A percentile compares a stretch with the other conserved stretches of the same genome.
Evolutionary conservation across 2,329 filamentous ascomycete genomes (phyloP).

Genomic region (Rhynchosporium agropyri): DNA sequence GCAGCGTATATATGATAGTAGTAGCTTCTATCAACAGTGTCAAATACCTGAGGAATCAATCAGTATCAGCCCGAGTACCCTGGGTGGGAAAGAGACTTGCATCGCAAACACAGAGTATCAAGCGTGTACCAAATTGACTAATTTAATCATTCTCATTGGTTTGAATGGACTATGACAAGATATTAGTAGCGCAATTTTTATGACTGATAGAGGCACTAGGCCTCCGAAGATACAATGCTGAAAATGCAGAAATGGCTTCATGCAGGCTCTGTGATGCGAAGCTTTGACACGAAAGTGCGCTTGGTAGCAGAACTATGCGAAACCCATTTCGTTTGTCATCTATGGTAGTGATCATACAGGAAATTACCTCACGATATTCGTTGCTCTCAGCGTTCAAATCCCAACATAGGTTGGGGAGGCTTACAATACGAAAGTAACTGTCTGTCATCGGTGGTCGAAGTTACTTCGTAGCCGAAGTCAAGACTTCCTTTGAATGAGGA

Average conservation of each 20-base stretch:
- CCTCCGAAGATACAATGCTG: not conserved
- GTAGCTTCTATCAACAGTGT: slow-evolving; percentile 3
- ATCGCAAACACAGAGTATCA: not conserved
- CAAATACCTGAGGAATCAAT: not conserved
- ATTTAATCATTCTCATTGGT: not conserved
- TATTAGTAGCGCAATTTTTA: not conserved
- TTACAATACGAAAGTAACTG: not conserved
- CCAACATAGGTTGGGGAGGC: not conserved
- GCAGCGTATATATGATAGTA: not conserved
- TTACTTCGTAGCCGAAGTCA: not conserved
- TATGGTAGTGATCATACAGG: not conserved
- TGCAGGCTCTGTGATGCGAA: not conserved
- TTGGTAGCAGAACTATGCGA: not conserved
- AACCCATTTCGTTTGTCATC: not conserved
- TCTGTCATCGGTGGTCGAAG: not conserved
- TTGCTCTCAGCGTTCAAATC: not conserved
- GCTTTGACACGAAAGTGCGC: not conserved
- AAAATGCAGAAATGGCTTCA: not conserved
- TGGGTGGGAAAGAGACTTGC: not conserved
- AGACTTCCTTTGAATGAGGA: not conserved
- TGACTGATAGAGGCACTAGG: not conserved
- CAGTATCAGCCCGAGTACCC: not conserved
- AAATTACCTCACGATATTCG: not conserved
- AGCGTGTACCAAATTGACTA: not conserved
- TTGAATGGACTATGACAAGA: not conserved